Evolutionary conservation across 345 rosid species (phyloP).

Genomic region (Eucalyptus cloeziana): DNA sequence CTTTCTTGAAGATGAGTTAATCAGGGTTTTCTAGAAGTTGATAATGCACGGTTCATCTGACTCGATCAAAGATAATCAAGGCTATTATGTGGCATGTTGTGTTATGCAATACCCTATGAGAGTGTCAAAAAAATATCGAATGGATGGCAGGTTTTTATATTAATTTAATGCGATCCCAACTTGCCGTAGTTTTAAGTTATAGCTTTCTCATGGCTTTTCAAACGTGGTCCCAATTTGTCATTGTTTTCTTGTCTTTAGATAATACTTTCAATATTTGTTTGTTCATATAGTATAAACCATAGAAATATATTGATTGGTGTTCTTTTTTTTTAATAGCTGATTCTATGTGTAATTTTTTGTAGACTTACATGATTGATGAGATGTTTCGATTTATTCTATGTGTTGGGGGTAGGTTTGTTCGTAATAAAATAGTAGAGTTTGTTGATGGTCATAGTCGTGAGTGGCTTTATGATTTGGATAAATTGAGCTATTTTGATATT

Average conservation of each 20-base stretch:
- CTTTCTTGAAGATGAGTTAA: not conserved
- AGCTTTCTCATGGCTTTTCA: not conserved
- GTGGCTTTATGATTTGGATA: not conserved
- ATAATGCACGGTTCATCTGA: no score
- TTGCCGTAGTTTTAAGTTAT: not conserved
- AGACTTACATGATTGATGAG: not conserved
- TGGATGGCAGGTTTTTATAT: fast-evolving
- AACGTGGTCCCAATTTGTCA: not conserved
- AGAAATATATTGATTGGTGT: not conserved
- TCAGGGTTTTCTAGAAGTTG: not conserved
- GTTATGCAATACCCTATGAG: not conserved
- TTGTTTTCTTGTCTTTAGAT: not conserved
- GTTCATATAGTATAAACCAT: not conserved
- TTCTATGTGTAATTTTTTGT: not conserved
- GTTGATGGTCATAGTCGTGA: not conserved
- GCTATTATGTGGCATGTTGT: not conserved
- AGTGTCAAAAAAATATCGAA: no score
- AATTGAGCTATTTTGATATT: not conserved
- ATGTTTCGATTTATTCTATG: not conserved
- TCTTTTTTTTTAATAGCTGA: not conserved
- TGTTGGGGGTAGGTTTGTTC: not conserved
- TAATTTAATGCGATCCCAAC: not conserved
- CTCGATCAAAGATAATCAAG: not conserved
- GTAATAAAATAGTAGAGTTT: not conserved
- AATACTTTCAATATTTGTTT: not conserved